Base-by-base conservation (phyloP, 106 monocot genomes). In the Vanilla planifolia region DNA sequence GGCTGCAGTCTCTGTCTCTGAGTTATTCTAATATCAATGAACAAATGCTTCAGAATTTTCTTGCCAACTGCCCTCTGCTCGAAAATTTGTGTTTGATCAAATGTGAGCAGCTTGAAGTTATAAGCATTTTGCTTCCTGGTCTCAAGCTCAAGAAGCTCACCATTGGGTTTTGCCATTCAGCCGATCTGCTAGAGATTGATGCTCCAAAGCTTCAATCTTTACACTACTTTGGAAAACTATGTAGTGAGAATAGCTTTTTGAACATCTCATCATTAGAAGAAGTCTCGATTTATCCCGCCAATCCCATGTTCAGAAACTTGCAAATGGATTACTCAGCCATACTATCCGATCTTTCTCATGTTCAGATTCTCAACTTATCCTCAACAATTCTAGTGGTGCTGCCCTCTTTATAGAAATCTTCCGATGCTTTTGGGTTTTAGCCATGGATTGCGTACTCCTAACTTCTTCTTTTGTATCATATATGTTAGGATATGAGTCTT, bases 351-450 rank as follows among this genome's bases (percentile, higher is more conserved):
- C 26, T 82, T 30, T 51, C 61, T 6, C 77, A 82, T 52, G 77
- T 82, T 21, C 70, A 67, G 56, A 37, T 74, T 59, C 74, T 82
- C 5, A 82, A 77, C 25, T 29, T 74, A 11, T 78, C 78, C 59
- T 42, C 37, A 3, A 28, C 16, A 24, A 64, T 63, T 35, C 59
- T 78, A 7, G 55, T 75, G 74, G 28, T 63, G 20, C 1, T 5
- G 42, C 5, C n/a, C 20, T 44, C 11, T 48, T 33, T 27, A 29
- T 14, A 46, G 5, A 23, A 34, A 33, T 10, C 14, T 11, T 4
- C 24, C 26, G 6, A 17, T 58, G 22, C 24, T 34, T 8, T 51
- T n/a, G n/a, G n/a, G n/a, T 51, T 48, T 21, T 32, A 25, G 11
- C 8, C 13, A 36, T 63, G 5, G 2, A 28, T 34, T 21, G 1